Evolutionary conservation across 2,329 filamentous ascomycete genomes (phyloP).

Genomic region (Hortaea werneckii): DNA sequence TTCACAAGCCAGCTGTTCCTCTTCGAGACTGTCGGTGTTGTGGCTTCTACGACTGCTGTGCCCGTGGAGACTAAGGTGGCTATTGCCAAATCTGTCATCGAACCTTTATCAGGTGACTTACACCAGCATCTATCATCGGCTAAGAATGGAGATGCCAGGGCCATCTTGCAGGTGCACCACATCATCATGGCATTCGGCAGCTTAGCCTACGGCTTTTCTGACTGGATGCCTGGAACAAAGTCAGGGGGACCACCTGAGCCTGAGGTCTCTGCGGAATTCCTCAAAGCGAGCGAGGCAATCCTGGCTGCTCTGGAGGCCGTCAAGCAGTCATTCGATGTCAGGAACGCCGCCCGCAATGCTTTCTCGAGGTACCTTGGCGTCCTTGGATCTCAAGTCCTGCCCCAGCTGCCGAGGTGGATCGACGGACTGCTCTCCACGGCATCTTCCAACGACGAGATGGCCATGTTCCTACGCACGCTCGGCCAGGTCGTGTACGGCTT

Average conservation of each 20-base stretch:
- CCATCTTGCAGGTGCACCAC: constrained; percentile 84
- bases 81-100: constrained; percentile 79
- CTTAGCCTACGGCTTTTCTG: constrained; percentile 82
- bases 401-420: constrained; percentile 92
- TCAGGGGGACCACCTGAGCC: constrained; percentile 45
- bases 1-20: constrained; percentile 89
- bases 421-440: constrained; percentile 83
- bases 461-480: constrained; percentile 81
- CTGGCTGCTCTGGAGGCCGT: constrained; percentile 78
- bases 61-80: constrained; percentile 76
- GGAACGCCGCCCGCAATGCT: constrained; percentile 77
- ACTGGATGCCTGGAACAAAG: constrained; percentile 61
- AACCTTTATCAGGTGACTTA: constrained; percentile 82
- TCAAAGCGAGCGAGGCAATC: constrained; percentile 77
- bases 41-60: constrained; percentile 71
- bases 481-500: constrained; percentile 94
- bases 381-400: constrained; percentile 73
- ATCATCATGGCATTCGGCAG: constrained; percentile 93
- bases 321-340: constrained; percentile 70
- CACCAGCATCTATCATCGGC: constrained; percentile 67
- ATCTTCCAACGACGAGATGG: constrained; percentile 94
- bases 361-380: constrained; percentile 89
- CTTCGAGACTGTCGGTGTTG: constrained; percentile 88
- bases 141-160: constrained; percentile 69
- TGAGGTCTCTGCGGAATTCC: constrained; percentile 73